phyloP scores from a whole-genome alignment of 768 basidiomycete species.

The Serendipita sp. region DNA sequence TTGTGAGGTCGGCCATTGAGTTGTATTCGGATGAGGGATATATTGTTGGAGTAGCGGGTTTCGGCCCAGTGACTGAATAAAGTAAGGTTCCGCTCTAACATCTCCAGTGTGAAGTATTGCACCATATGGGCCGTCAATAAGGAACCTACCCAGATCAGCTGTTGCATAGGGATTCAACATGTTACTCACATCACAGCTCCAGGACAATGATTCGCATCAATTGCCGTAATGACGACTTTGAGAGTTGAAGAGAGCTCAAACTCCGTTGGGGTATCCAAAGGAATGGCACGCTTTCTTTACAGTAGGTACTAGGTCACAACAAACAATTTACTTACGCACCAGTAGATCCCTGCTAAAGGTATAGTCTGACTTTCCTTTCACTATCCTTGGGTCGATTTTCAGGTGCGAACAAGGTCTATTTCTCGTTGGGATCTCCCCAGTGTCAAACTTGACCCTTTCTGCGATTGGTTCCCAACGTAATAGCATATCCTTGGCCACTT shows the following conservation, averaged over 20 bases:
- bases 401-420: constrained; percentile 51
- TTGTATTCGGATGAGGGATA: constrained; percentile 23
- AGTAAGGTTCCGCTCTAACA: constrained; percentile 73
- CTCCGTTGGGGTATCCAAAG: constrained; percentile 45
- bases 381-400: constrained; percentile 34
- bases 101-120: constrained; percentile 88
- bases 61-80: constrained; percentile 45
- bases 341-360: constrained; percentile 49
- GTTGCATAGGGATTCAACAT: not conserved
- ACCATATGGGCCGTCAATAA: constrained; percentile 53
- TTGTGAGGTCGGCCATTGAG: not conserved
- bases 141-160: constrained; percentile 40
- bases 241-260: constrained; percentile 42
- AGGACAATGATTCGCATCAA: constrained; percentile 92
- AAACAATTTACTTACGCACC: constrained; percentile 25
- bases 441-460: constrained; percentile 43
- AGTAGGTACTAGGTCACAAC: not conserved
- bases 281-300: constrained; percentile 22
- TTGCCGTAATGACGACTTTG: constrained; percentile 52
- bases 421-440: constrained; percentile 33
- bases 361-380: constrained; percentile 34
- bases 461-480: constrained; percentile 54
- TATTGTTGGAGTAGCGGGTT: constrained; percentile 65
- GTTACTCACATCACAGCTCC: constrained; percentile 70
- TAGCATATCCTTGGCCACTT: constrained; percentile 75